Conservation (phyloP, 106 monocot species). For the Agapanthus africanus region DNA sequence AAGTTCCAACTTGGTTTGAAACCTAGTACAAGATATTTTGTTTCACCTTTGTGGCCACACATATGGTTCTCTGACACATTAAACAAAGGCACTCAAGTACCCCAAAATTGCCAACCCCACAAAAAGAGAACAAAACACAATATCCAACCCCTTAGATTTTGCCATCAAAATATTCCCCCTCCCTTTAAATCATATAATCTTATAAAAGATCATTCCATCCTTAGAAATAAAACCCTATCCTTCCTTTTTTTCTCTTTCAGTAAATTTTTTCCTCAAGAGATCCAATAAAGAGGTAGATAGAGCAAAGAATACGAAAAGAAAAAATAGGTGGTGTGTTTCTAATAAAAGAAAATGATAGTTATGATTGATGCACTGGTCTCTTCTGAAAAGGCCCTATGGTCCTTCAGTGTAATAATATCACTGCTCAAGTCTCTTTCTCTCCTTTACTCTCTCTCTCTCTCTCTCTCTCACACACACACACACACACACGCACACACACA, state of each 20-base stretch:
- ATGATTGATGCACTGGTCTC: not conserved
- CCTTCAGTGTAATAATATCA: not conserved
- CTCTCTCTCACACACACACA: too few species aligned
- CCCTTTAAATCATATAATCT: not conserved
- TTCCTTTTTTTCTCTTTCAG: not conserved
- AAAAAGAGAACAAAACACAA: not conserved
- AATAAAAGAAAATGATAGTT: constrained; percentile 1
- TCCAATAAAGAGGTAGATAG: not conserved
- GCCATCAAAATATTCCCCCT: not conserved
- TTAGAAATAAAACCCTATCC: not conserved
- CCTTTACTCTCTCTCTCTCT: too few species aligned
- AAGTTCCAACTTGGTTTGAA: not conserved
- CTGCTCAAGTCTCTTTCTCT: not conserved
- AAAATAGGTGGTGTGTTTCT: not conserved
- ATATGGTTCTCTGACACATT: not conserved
- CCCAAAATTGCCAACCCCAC: not conserved
- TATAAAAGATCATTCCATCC: not conserved
- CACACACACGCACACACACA: too few species aligned
- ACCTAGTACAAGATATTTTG: constrained; percentile 3
- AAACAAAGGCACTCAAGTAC: not conserved
- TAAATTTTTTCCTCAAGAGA: not conserved
- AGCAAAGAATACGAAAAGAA: not conserved
- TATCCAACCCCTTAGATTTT: constrained; percentile 1
- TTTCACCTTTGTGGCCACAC: constrained; percentile 1
- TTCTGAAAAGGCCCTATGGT: not conserved